Base-by-base conservation (phyloP, 441 rosid genomes). In the Populus trichocarpa region DNA sequence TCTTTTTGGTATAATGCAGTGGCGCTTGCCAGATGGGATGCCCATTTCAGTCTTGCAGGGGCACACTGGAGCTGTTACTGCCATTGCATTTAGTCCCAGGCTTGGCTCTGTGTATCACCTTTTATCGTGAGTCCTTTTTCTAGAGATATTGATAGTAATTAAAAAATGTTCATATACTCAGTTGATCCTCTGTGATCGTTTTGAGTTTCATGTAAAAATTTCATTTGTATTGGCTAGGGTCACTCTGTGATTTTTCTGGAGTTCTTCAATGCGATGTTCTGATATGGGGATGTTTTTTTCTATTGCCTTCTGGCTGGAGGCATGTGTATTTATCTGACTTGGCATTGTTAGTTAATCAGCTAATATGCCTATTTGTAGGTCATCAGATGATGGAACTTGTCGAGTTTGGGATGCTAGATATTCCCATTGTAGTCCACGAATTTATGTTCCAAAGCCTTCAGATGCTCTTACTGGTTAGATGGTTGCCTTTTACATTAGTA, bases 321-420 rank as follows among this genome's bases (percentile, higher is more conserved):
- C 46, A n/a, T 74, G 12, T 64, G 16, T 77, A 73, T 28, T 75
- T 75, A 61, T 40, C 69, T 75, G 20, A 42, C 73, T 25, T 77
- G 22, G 64, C 68, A 28, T 40, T 76, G 26, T 69, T 76, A 74
- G 68, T 81, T 70, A 79, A 66, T 80, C 67, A 83, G 77, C 71
- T 80, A 35, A 87, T 69, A 69, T 83, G 67, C 88, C 81, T 84
- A 92, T 82, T 67, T 90, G 83, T 83, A 95, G 99, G 86, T 95
- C 99, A 75, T 95, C 99, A 1, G 99, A 97, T 85, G 99, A 95
- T 91, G 98, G 99, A 83, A 97, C 98, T 79, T 97, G 99, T 84
- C 92, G 99, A 83, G 87, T 97, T 85, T 97, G 99, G 99, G 99
- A 97, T 89, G 97, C 97, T 81, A 89, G 93, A 82, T 77, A 82